phyloP scores from a whole-genome alignment of 192 early-diverging fungal genomes.

The Obelidium mucronatum region DNA sequence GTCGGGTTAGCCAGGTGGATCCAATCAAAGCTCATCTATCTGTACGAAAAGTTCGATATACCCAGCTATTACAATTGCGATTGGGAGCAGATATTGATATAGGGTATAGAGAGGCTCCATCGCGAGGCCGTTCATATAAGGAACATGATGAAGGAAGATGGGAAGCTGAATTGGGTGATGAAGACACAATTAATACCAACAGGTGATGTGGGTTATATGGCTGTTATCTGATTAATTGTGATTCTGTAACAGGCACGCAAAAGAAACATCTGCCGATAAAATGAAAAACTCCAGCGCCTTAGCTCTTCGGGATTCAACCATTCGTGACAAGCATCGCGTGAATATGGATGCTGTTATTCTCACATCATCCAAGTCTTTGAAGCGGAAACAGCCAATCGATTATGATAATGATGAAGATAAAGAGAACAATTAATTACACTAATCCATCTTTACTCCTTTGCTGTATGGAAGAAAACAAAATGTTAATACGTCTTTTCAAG shows the following conservation, averaged over 20 bases:
- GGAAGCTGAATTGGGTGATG: neutral
- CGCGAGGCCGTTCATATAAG: neutral
- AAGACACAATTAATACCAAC: neutral
- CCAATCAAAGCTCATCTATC: neutral
- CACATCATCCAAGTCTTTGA: too few species aligned
- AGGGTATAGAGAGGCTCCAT: neutral
- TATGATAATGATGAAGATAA: too few species aligned
- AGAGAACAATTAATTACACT: too few species aligned
- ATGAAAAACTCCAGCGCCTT: neutral
- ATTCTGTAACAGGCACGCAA: neutral
- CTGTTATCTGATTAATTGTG: neutral
- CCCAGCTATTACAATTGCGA: neutral
- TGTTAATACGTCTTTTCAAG: too few species aligned
- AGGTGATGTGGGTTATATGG: neutral
- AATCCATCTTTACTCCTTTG: too few species aligned
- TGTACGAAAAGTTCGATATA: neutral
- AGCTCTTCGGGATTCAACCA: neutral
- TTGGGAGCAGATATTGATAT: neutral
- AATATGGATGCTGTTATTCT: neutral
- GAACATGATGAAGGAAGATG: neutral
- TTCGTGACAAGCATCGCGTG: neutral
- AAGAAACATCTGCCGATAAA: neutral
- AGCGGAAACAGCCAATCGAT: too few species aligned
- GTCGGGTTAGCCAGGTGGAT: neutral
- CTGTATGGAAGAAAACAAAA: too few species aligned